Evolutionary conservation across 176 grass and related monocot genomes (phyloP), one percentile per base, ranked within the genome.

Genomic region (Chrysopogon serrulatus): DNA sequence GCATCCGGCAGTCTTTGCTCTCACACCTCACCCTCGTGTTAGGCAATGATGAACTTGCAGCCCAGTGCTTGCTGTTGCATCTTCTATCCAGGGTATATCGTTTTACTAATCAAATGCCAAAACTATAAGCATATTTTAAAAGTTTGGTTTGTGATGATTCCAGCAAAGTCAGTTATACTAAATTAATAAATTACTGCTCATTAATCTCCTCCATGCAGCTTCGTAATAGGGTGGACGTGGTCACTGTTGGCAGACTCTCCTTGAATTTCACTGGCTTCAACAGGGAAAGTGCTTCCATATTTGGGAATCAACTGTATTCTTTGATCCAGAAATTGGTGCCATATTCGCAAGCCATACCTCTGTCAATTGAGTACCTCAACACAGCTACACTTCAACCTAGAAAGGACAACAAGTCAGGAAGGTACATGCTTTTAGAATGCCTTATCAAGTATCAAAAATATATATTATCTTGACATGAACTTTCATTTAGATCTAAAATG

Each of bases 381-480:
- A 82, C 72, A 69, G 85, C 91, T 3, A 89, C 80, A 68, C 81
- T 99, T 83, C 93, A 94, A 47, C 96, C 96, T 41, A 92, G 88
- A 85, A 99, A 96, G 85, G 84, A 94, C 53, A 99, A 99, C 76
- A 77, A 94, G 53, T 90, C 91, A 68, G 96, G 96, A 96, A 99
- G 96, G 96, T 96, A 77, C 1, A 0, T 79, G 28, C 12, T 0
- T 71, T 56, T 82, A 77, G 40, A 12, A 34, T 81, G n/a, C 14
- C 37, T 26, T 32, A 54, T 78, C 18, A 83, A 47, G 23, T 26
- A 62, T 78, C 35, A 87, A 48, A 35, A 68, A 30, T 66, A 1
- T 74, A 21, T 40, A 26, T 9, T 44, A 71, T 65, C 16, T 34
- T 12, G 10, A 23, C 8, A 42, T 7, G 15, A 68, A 54, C 0